phyloP scores from a whole-genome alignment of 495 filamentous ascomycete genomes.

The Extremus antarcticus region DNA sequence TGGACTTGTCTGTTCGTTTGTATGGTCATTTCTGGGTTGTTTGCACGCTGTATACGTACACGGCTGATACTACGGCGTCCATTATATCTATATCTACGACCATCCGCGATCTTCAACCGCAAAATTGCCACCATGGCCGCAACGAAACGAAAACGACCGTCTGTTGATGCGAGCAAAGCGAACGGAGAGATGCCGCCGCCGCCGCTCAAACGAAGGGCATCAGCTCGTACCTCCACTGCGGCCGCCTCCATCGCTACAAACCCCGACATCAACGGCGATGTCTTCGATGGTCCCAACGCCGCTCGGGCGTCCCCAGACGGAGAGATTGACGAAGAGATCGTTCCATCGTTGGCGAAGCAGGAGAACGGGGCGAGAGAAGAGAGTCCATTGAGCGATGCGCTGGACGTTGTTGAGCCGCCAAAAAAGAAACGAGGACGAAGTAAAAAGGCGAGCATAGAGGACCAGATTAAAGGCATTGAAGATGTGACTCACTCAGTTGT shows the following conservation, averaged over 20 bases:
- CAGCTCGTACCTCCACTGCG: not conserved
- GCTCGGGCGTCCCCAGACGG: slow-evolving; percentile 35
- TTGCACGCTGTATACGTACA: too few relatives aligned
- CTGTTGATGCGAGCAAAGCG: not conserved
- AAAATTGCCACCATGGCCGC: slow-evolving; percentile 14
- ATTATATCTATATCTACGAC: too few relatives aligned
- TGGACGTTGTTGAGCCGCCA: slow-evolving; percentile 14
- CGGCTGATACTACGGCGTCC: too few relatives aligned
- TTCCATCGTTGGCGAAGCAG: slow-evolving; percentile 21
- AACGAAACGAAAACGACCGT: slow-evolving; percentile 10
- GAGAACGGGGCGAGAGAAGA: slow-evolving; percentile 7
- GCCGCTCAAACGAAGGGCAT: not conserved
- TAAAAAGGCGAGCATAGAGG: slow-evolving; percentile 1
- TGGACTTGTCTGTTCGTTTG: too few relatives aligned
- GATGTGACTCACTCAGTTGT: not conserved
- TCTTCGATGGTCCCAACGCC: slow-evolving; percentile 35
- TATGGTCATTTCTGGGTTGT: too few relatives aligned
- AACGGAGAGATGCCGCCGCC: slow-evolving; percentile 6
- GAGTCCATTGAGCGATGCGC: slow-evolving; percentile 23
- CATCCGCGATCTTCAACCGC: too few relatives aligned
- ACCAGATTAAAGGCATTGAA: not conserved
- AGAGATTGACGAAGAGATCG: slow-evolving; percentile 28
- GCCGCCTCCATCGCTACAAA: slow-evolving; percentile 22
- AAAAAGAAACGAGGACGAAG: slow-evolving; percentile 12
- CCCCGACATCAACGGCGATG: slow-evolving; percentile 33